A percentile compares a stretch with the other conserved stretches of the same genome.
These are phyloP conservation scores for Cynanchum wilfordii DNA, from an alignment of 257 asterid genomes.

Conservation along the genomic window DNA sequence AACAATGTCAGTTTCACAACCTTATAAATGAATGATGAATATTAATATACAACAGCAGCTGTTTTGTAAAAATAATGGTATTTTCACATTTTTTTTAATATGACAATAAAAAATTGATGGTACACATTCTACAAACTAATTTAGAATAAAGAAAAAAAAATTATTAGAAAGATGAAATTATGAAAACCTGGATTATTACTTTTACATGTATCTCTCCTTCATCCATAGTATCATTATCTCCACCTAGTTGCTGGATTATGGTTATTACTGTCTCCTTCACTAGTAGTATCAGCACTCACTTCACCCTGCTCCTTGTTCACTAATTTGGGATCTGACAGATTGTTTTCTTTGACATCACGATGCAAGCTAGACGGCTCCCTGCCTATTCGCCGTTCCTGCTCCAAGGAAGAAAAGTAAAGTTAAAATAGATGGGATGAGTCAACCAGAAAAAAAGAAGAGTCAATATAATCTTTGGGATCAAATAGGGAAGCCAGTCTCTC, in stretches of 20 bases:
- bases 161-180: slow-evolving; percentile 13
- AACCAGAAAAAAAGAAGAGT: not conserved
- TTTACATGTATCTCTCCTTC: slow-evolving; percentile 8
- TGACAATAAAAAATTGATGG: slow-evolving; percentile 6
- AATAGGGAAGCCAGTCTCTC: not conserved
- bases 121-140: slow-evolving; percentile 17
- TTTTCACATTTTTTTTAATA: slow-evolving; percentile 8
- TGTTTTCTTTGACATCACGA: slow-evolving; percentile 36
- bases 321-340: slow-evolving; percentile 26
- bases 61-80: slow-evolving; percentile 3
- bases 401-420: slow-evolving; percentile 4
- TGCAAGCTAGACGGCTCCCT: slow-evolving; percentile 42
- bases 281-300: slow-evolving; percentile 36
- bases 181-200: slow-evolving; percentile 18
- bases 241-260: slow-evolving; percentile 33
- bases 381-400: slow-evolving; percentile 54
- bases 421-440: slow-evolving; percentile 4
- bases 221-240: slow-evolving; percentile 28
- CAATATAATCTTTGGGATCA: not conserved
- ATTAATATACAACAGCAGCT: slow-evolving; percentile 16
- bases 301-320: slow-evolving; percentile 35
- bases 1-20: not conserved
- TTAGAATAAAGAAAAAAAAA: slow-evolving; percentile 6
- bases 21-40: slow-evolving; percentile 13
- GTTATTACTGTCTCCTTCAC: slow-evolving; percentile 45